These are phyloP conservation scores for Dictyostelium firmibasis DNA, from an alignment of 78 protist genomes.

Conservation along the genomic window DNA sequence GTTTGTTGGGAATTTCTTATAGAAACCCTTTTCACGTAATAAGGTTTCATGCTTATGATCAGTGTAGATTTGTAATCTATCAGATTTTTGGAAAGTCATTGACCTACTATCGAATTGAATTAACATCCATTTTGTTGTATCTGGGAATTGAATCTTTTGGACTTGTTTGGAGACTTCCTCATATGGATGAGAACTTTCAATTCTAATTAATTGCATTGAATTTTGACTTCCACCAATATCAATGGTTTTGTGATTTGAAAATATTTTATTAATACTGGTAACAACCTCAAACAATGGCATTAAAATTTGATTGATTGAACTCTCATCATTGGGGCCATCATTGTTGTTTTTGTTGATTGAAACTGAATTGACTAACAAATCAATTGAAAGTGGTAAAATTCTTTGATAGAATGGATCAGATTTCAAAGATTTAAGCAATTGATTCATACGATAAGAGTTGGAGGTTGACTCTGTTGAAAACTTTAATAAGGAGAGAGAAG, in stretches of 20 bases:
- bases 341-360: neutral
- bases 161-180: slow-evolving; percentile 34
- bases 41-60: neutral
- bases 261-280: neutral
- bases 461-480: neutral
- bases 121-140: slow-evolving; percentile 41
- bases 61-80: neutral
- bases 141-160: slow-evolving; percentile 31
- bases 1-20: slow-evolving; percentile 27
- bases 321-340: neutral
- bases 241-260: neutral
- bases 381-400: slow-evolving; percentile 15
- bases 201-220: neutral
- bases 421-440: neutral
- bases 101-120: slow-evolving; percentile 59
- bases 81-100: neutral
- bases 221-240: neutral
- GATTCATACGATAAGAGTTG: neutral
- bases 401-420: slow-evolving; percentile 3
- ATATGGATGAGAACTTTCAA: slow-evolving; percentile 61
- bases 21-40: slow-evolving; percentile 27
- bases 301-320: neutral
- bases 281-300: neutral
- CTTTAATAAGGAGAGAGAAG: neutral
- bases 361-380: neutral